phyloP scores from a whole-genome alignment of 2,329 filamentous ascomycete genomes.

The Colletotrichum sp. region DNA sequence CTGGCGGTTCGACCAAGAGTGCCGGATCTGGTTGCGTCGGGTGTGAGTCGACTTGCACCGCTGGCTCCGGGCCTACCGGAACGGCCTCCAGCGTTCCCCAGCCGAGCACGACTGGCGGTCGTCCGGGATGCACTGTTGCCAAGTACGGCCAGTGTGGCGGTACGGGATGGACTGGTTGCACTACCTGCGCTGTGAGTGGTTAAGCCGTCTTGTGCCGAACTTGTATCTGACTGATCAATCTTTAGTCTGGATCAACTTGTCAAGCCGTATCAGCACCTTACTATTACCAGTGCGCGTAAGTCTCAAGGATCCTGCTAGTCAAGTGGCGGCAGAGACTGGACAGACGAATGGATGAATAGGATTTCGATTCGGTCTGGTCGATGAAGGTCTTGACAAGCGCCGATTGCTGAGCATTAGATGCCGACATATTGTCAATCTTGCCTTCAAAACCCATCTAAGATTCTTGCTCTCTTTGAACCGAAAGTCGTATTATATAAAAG shows the following conservation, averaged over 20 bases:
- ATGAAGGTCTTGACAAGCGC: background rate
- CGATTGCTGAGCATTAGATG: background rate
- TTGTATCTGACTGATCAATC: background rate
- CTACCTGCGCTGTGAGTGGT: conserved; percentile 9
- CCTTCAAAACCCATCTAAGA: background rate
- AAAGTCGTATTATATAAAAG: background rate
- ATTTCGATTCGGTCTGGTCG: background rate
- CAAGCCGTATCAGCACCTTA: conserved; percentile 8
- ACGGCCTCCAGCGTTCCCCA: conserved; percentile 26
- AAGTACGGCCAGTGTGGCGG: conserved; percentile 16
- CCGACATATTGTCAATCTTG: background rate
- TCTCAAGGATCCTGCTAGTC: background rate
- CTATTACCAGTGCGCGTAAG: conserved; percentile 8
- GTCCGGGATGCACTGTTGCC: conserved; percentile 14
- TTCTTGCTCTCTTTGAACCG: background rate
- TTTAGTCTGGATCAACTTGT: conserved; percentile 2
- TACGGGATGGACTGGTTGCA: conserved; percentile 12
- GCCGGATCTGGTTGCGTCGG: conserved; percentile 45
- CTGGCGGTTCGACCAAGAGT: conserved; percentile 43
- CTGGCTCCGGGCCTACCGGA: conserved; percentile 33
- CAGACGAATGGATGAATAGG: background rate
- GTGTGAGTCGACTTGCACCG: conserved; percentile 44
- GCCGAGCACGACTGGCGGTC: conserved; percentile 1
- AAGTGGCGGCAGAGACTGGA: background rate
- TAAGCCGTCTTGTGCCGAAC: background rate